Evolutionary conservation across 2,329 filamentous ascomycete species (phyloP), one percentile per base, ranked within the genome.

Genomic region (Macrophomina tecta): DNA sequence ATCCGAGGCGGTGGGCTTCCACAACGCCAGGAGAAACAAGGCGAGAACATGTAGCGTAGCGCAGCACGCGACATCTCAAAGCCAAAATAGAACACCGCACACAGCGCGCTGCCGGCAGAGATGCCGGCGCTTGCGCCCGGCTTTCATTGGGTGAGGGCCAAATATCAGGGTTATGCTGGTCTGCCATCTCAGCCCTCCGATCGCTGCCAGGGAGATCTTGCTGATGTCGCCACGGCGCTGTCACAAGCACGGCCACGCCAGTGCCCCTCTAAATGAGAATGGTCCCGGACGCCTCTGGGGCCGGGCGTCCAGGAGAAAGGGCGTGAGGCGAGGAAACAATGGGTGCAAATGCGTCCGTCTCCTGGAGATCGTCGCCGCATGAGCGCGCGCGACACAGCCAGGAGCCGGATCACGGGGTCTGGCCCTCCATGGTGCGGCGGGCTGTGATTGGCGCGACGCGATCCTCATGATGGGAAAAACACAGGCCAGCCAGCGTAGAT

Each of bases 201-300:
- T 62, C 56, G 56, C 58, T 49, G 28, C 36, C 45, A 62, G 58
- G 58, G 42, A 62, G 58, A 62, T 62, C 58, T 62, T 45, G 58
- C 58, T 4, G 32, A 48, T 38, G 56, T 28, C 30, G 56, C n/a
- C 12, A 28, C 40, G 30, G 55, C 55, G 28, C 55, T 30, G 51
- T 14, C 11, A 8, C 14, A 45, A n/a, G 51, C 51, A 53, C 51
- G 51, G 18, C n/a, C 45, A 48, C 45, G 45, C 23, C 45, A n/a
- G 12, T 48, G 45, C 14, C 45, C 12, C 18, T 18, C 46, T 30
- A 42, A 30, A 42, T 45, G 58, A 49, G 58, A 62, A 45, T 38
- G 16, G 16, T 36, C 42, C 58, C 18, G 58, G 42, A 30, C 32
- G 32, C 23, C 48, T 51, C 48, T 51, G 48, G 18, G 48, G 23